phyloP scores from a whole-genome alignment of 208 protist species.

The Herpetomonas tarakana region DNA sequence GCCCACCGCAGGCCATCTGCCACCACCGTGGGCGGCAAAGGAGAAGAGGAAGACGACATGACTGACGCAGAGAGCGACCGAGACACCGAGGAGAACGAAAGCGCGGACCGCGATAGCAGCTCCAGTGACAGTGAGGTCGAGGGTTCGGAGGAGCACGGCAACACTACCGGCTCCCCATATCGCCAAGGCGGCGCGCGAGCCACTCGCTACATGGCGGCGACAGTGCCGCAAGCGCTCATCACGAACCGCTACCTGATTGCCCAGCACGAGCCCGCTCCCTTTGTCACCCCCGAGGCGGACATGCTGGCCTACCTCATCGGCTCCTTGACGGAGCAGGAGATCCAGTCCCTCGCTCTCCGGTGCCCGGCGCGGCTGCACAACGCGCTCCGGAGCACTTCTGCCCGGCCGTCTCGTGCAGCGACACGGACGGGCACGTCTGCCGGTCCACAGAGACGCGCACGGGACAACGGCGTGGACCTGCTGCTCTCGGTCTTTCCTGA shows the following conservation, averaged over 20 bases:
- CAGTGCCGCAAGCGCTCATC: slow-evolving; percentile 41
- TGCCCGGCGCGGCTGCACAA: slow-evolving; percentile 79
- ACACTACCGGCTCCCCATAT: not conserved
- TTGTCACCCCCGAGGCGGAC: slow-evolving; percentile 70
- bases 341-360: slow-evolving; percentile 41
- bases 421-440: too few species aligned
- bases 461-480: slow-evolving; percentile 28
- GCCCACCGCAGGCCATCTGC: not conserved
- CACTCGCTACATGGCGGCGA: slow-evolving; percentile 17
- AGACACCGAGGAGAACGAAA: not conserved
- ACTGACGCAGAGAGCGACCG: slow-evolving; percentile 7
- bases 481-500: slow-evolving; percentile 74
- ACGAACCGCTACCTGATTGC: slow-evolving; percentile 62
- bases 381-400: slow-evolving; percentile 34
- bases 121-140: slow-evolving; percentile 1
- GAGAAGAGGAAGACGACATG: slow-evolving; percentile 6
- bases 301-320: slow-evolving; percentile 79
- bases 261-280: slow-evolving; percentile 36
- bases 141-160: not conserved
- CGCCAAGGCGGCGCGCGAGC: not conserved
- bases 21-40: not conserved
- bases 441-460: not conserved
- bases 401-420: too few species aligned
- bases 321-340: slow-evolving; percentile 69
- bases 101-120: not conserved